phyloP scores from a whole-genome alignment of 2,329 filamentous ascomycete genomes.

The Trichoderma arundinaceum region DNA sequence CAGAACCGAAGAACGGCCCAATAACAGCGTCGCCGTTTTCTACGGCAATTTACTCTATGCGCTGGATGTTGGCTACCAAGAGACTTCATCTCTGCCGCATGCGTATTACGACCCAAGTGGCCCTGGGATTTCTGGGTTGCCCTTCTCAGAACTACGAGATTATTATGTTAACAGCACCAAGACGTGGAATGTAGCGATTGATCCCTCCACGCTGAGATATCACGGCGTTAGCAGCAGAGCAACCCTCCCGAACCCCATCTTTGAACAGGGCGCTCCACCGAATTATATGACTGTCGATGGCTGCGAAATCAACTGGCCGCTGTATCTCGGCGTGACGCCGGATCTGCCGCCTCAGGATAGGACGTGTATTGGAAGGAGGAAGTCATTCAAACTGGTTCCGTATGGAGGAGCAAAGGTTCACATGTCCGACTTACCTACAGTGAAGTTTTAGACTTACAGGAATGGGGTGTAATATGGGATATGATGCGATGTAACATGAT shows the following conservation, averaged over 20 bases:
- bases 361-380: constrained; percentile 39
- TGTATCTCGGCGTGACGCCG: constrained; percentile 43
- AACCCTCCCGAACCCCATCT: constrained; percentile 40
- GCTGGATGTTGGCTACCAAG: constrained; percentile 44
- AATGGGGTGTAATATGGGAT: not conserved
- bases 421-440: constrained; percentile 42
- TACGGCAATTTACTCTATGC: constrained; percentile 53
- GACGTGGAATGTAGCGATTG: constrained; percentile 42
- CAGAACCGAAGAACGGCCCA: constrained; percentile 36
- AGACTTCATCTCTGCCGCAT: constrained; percentile 37
- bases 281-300: constrained; percentile 46
- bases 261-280: constrained; percentile 42
- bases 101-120: constrained; percentile 34
- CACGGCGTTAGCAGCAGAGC: constrained; percentile 36
- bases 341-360: constrained; percentile 36
- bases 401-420: constrained; percentile 55
- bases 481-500: not conserved
- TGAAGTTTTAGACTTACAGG: not conserved
- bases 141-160: constrained; percentile 39
- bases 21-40: constrained; percentile 51
- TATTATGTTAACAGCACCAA: constrained; percentile 44
- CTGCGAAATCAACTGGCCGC: constrained; percentile 46
- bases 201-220: constrained; percentile 39
- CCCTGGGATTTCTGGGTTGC: constrained; percentile 33
- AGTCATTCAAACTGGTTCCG: constrained; percentile 48